A percentile compares a stretch with the other conserved stretches of the same genome.
Evolutionary conservation across 495 filamentous ascomycete species (phyloP).

Genomic region (Aspergillus incahuasiensis): DNA sequence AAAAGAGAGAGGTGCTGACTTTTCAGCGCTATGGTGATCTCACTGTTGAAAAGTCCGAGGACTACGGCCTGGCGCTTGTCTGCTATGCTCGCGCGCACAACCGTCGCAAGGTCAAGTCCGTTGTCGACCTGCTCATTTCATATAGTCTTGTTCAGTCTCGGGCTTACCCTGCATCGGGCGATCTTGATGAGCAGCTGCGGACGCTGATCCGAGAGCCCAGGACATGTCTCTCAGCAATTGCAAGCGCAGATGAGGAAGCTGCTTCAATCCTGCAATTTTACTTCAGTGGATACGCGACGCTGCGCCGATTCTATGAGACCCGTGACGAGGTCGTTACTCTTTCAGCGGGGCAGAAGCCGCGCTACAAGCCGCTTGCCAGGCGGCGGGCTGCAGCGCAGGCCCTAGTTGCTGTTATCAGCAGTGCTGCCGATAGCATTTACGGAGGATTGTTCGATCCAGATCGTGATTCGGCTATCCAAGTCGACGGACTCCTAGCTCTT

Average conservation of each 20-base stretch:
- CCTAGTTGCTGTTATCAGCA: slow-evolving; percentile 73
- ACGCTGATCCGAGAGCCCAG: slow-evolving; percentile 63
- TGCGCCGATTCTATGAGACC: slow-evolving; percentile 82
- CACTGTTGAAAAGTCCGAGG: slow-evolving; percentile 58
- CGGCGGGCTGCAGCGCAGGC: slow-evolving; percentile 64
- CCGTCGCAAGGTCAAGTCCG: slow-evolving; percentile 67
- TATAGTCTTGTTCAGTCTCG: slow-evolving; percentile 78
- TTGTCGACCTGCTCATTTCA: slow-evolving; percentile 80
- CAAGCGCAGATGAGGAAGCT: slow-evolving; percentile 65
- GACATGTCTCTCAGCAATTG: slow-evolving; percentile 58
- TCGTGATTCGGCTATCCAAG: slow-evolving; percentile 72
- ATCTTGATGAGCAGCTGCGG: slow-evolving; percentile 65
- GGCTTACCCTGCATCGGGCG: slow-evolving; percentile 61
- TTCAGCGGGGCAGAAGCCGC: slow-evolving; percentile 36
- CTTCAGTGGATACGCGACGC: slow-evolving; percentile 84
- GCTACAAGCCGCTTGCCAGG: slow-evolving; percentile 46
- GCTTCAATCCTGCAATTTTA: slow-evolving; percentile 74
- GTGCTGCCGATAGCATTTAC: slow-evolving; percentile 80
- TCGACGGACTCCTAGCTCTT: slow-evolving; percentile 78
- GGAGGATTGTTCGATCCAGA: slow-evolving; percentile 79
- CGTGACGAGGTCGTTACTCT: slow-evolving; percentile 59
- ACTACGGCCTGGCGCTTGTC: slow-evolving; percentile 75
- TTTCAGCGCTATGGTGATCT: slow-evolving; percentile 70
- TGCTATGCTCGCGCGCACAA: slow-evolving; percentile 81
- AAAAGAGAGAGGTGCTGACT: background rate